phyloP scores from a whole-genome alignment of 208 protist species.

The Kentomonas sorsogonicus region DNA sequence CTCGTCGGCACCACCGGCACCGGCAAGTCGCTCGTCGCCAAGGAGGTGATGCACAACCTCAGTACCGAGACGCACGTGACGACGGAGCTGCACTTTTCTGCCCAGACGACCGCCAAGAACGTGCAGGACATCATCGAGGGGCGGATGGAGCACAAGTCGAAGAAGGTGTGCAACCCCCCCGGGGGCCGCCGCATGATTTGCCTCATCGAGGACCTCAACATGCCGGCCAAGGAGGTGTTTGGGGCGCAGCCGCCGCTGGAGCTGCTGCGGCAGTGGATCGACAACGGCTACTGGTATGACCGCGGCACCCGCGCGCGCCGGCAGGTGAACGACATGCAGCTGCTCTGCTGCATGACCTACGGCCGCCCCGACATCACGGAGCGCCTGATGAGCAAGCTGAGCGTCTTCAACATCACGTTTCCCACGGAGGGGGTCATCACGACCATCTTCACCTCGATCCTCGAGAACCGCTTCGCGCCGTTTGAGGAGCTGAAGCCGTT shows the following conservation, averaged over 20 bases:
- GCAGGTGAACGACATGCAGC: slow-evolving; percentile 94
- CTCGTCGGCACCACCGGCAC: slow-evolving; percentile 95
- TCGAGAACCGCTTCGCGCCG: slow-evolving; percentile 88
- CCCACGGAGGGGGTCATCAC: slow-evolving; percentile 88
- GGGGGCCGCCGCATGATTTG: slow-evolving; percentile 93
- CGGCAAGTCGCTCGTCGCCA: slow-evolving; percentile 95
- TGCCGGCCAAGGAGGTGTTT: slow-evolving; percentile 96
- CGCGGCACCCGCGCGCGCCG: slow-evolving; percentile 88
- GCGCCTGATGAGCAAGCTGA: slow-evolving; percentile 93
- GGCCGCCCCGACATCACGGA: slow-evolving; percentile 92
- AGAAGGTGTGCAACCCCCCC: slow-evolving; percentile 93
- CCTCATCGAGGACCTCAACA: slow-evolving; percentile 98
- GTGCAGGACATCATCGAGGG: slow-evolving; percentile 96
- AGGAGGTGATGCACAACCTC: slow-evolving; percentile 77
- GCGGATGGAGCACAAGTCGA: slow-evolving; percentile 95
- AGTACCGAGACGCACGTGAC: slow-evolving; percentile 77
- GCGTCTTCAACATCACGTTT: slow-evolving; percentile 96
- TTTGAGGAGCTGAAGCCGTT: slow-evolving; percentile 92
- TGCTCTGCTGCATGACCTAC: slow-evolving; percentile 97
- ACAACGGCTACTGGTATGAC: slow-evolving; percentile 98
- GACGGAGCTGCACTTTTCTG: slow-evolving; percentile 94
- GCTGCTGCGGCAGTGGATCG: slow-evolving; percentile 95
- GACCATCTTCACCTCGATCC: slow-evolving; percentile 95
- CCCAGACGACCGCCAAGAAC: slow-evolving; percentile 91
- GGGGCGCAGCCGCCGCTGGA: slow-evolving; percentile 97